A percentile compares a stretch with the other conserved stretches of the same genome.
These are phyloP conservation scores for Pelargonium fulgidum DNA, from an alignment of 441 rosid species.

Conservation along the genomic window DNA sequence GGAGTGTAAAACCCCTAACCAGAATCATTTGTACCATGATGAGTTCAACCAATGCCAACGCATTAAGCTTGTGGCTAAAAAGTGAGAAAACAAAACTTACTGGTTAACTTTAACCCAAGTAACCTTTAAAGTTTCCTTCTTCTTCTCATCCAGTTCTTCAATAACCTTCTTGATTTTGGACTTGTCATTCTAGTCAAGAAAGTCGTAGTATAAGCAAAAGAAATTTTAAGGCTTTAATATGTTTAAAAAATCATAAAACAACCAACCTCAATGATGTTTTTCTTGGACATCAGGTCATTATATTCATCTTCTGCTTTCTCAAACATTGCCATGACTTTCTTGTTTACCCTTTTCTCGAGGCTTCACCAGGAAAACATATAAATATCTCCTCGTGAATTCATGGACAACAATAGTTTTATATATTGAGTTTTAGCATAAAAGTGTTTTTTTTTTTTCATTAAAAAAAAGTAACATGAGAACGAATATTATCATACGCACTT, in stretches of 20 bases:
- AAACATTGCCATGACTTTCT: conserved; percentile 98
- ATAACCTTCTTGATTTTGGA: conserved; percentile 89
- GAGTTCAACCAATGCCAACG: not conserved
- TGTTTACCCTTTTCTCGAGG: conserved; percentile 94
- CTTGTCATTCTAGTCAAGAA: conserved; percentile 65
- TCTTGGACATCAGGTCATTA: conserved; percentile 87
- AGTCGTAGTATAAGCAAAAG: conserved; percentile 14
- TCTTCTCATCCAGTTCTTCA: conserved; percentile 99
- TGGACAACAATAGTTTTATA: conserved; percentile 9
- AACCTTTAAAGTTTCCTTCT: conserved; percentile 90
- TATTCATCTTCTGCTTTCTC: conserved; percentile 99
- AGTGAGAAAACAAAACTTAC: conserved; percentile 32
- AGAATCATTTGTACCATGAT: conserved; percentile 10
- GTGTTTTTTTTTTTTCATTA: conserved; percentile 1
- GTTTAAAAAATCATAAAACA: conserved; percentile 17
- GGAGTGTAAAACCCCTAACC: not conserved
- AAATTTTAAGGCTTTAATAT: conserved; percentile 13
- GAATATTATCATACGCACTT: conserved; percentile 33
- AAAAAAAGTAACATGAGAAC: no score
- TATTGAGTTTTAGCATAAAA: conserved; percentile 11
- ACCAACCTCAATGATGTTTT: conserved; percentile 85
- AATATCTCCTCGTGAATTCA: conserved; percentile 15
- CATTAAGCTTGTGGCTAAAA: not conserved
- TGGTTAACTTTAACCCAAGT: conserved; percentile 97
- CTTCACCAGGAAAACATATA: conserved; percentile 37